Evolutionary conservation across 805 yeast species (phyloP).

Genomic region (Wickerhamiella vanderwaltii): DNA sequence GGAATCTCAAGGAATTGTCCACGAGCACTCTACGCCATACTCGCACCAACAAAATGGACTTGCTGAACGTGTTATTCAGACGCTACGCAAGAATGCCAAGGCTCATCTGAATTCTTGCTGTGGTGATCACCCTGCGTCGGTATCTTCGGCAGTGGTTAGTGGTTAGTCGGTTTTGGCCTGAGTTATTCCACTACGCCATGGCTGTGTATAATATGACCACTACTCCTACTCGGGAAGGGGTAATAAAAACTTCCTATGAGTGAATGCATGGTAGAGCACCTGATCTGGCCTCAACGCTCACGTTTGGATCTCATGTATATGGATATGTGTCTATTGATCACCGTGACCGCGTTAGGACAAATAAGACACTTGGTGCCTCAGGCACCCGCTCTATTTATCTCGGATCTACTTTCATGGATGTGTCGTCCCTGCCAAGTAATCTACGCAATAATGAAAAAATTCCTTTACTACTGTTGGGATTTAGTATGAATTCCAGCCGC

Average conservation of each 20-base stretch:
- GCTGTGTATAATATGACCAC: background rate
- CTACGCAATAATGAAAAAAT: no score
- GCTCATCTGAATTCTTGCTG: background rate
- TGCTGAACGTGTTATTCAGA: slow-evolving; percentile 1
- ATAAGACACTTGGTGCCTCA: no score
- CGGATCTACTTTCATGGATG: no score
- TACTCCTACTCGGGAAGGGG: background rate
- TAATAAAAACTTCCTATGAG: background rate
- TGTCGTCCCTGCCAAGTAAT: no score
- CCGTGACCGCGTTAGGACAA: background rate
- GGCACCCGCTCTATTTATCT: no score
- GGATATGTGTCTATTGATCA: background rate
- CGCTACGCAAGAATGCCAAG: background rate
- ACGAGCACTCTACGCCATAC: background rate
- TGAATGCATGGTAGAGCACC: background rate
- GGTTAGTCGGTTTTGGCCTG: background rate
- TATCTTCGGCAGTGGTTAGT: background rate
- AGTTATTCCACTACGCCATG: background rate
- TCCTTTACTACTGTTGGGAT: no score
- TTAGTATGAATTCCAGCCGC: no score
- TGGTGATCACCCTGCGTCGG: background rate
- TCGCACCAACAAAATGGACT: background rate
- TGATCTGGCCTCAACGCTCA: background rate
- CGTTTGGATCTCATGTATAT: background rate
- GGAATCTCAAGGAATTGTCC: background rate